Evolutionary conservation across 345 rosid genomes (phyloP).

Genomic region (Aurinia saxatilis): DNA sequence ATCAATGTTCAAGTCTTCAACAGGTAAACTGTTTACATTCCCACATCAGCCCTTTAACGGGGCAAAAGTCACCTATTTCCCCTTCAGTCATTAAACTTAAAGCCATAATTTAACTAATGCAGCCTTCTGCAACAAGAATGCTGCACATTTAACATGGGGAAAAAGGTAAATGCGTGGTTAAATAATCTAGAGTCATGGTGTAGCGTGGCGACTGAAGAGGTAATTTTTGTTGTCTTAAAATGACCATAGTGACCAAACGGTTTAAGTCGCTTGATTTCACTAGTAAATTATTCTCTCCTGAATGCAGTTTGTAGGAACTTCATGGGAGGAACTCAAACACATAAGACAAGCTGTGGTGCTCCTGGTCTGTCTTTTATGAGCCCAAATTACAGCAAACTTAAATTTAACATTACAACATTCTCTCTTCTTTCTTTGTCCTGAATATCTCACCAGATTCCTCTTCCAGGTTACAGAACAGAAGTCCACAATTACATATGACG

Average conservation of each 20-base stretch:
- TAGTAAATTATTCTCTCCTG: neutral
- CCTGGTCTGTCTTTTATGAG: conserved; percentile 47
- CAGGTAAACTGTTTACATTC: conserved; percentile 37
- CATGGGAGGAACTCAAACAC: conserved; percentile 95
- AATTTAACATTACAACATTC: neutral
- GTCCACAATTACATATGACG: conserved; percentile 72
- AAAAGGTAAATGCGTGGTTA: conserved; percentile 70
- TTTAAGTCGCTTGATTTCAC: neutral
- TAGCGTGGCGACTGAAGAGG: conserved; percentile 59
- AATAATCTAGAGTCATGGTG: conserved; percentile 85
- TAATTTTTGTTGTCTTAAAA: conserved; percentile 8
- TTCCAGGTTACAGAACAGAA: conserved; percentile 76
- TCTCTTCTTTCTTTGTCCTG: neutral
- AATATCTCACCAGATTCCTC: conserved; percentile 1
- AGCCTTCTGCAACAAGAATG: conserved; percentile 85
- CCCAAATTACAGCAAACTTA: conserved; percentile 8
- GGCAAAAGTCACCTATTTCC: neutral
- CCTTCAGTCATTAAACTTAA: neutral
- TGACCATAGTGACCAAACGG: neutral
- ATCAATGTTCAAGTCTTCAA: conserved; percentile 80
- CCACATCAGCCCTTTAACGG: neutral
- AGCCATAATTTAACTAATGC: conserved; percentile 12
- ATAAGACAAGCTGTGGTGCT: conserved; percentile 78
- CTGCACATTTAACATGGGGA: conserved; percentile 83
- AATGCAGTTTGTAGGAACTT: conserved; percentile 66